Percentiles rank a stretch among this genome's conserved stretches.
Evolutionary conservation across 805 yeast species (phyloP).

Genomic region (Ogataea kodamae): DNA sequence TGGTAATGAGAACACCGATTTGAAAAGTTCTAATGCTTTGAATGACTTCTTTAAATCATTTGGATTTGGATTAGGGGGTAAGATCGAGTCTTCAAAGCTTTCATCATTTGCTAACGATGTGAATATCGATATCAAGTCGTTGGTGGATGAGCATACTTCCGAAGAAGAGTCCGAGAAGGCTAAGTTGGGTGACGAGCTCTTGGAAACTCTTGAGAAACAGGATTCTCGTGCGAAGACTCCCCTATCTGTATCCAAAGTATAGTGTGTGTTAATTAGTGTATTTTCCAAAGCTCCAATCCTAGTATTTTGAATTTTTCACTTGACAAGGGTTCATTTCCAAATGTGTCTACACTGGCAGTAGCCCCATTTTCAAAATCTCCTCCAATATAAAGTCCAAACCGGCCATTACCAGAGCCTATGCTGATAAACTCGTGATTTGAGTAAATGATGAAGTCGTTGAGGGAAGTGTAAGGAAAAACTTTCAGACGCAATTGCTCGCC

Average conservation of each 20-base stretch:
- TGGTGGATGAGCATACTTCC: constrained; percentile 1
- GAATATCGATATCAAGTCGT: constrained; percentile 12
- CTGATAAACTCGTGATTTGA: constrained; percentile 76
- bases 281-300: constrained; percentile 83
- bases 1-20: no score
- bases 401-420: constrained; percentile 90
- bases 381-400: constrained; percentile 88
- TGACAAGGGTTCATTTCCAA: constrained; percentile 77
- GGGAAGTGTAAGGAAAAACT: constrained; percentile 84
- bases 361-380: constrained; percentile 72
- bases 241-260: no score
- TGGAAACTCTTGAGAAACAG: no score
- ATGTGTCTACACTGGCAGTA: constrained; percentile 73
- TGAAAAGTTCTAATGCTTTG: no score
- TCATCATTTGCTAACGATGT: constrained; percentile 21
- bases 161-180: constrained; percentile 9
- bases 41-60: constrained; percentile 18
- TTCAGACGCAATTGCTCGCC: constrained; percentile 48
- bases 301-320: constrained; percentile 64
- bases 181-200: constrained; percentile 11
- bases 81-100: constrained; percentile 12
- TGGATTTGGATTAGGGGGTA: constrained; percentile 17
- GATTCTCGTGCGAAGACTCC: no score
- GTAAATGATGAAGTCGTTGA: constrained; percentile 80
- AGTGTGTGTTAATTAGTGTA: constrained; percentile 25